Evolutionary conservation across 2,329 filamentous ascomycete genomes (phyloP), one percentile per base, ranked within the genome.

Genomic region (Reticulascus tulasneorum): DNA sequence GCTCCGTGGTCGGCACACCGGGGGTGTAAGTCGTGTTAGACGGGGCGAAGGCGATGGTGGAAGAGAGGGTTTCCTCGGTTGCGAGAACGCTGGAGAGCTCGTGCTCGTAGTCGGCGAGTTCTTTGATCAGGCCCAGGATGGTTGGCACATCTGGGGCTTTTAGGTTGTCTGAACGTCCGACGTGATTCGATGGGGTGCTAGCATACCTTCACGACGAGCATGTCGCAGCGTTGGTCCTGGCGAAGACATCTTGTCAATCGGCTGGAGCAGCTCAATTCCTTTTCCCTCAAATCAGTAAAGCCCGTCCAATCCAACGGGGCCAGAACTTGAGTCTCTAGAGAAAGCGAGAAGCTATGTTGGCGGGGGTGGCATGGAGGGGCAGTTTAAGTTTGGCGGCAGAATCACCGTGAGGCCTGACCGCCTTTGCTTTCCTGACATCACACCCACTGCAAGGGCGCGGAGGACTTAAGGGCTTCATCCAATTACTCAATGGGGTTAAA

Each of bases 31-130:
- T 40, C 0, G 62, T 52, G 26, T 65, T 60, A 18, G 73, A 64
- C 2, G 71, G 56, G 4, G 83, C 83, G 59, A 95, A 94, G 29
- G 86, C 85, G 47, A 97, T 81, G 16, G 89, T 95, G 22, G 71
- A 66, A 8, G 72, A 63, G 23, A 97, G 82, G 17, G 76, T 79
- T 21, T 80, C 75, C 46, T 85, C 75, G 18, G 89, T 97, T 0
- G 91, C 89, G 56, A 87, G 73, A 47, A 94, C 88, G 47, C 72
- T 65, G 49, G 82, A 68, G 4, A 82, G 68, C 52, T 85, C 84
- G 19, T 91, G 80, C 60, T 96, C 89, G 67, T 96, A 95, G 50
- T 82, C 77, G 48, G 91, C 91, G 8, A 97, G 80, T 55, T 89
- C 91, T 36, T 79, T 75, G 63, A 97, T 89, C 54, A 96, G 72